Conservation (phyloP, 1,139 yeast species). For the Suhomyces kunorum region DNA sequence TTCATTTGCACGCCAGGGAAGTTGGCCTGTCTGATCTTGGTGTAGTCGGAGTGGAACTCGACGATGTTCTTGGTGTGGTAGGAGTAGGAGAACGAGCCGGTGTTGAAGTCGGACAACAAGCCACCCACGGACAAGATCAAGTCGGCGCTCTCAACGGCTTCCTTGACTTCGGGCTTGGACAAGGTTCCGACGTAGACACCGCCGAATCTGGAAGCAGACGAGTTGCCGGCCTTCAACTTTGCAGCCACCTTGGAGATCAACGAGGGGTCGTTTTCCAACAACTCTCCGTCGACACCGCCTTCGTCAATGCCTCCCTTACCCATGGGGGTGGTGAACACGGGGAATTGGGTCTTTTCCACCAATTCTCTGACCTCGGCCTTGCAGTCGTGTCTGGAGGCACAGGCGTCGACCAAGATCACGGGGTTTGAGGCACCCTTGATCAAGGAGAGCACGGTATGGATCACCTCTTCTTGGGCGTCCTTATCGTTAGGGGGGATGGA, state of each 20-base stretch:
- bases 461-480: constrained; percentile 72
- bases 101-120: constrained; percentile 82
- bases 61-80: constrained; percentile 77
- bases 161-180: constrained; percentile 73
- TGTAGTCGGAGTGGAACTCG: constrained; percentile 88
- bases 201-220: constrained; percentile 67
- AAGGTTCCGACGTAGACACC: constrained; percentile 86
- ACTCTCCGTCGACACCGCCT: constrained; percentile 37
- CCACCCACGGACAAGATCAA: constrained; percentile 80
- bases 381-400: constrained; percentile 78
- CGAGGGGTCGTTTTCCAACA: constrained; percentile 29
- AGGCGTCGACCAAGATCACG: constrained; percentile 79
- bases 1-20: constrained; percentile 83
- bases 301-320: constrained; percentile 84
- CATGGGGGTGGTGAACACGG: constrained; percentile 87
- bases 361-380: constrained; percentile 60
- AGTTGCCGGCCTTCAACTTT: constrained; percentile 25
- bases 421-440: constrained; percentile 65
- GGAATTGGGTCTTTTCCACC: constrained; percentile 73
- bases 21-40: constrained; percentile 72
- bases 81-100: constrained; percentile 84
- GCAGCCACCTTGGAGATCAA: constrained; percentile 28
- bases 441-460: constrained; percentile 55
- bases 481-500: constrained; percentile 61
- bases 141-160: constrained; percentile 76